Conservation (phyloP, 2,329 filamentous ascomycete genomes). For the Epichloe sibirici region DNA sequence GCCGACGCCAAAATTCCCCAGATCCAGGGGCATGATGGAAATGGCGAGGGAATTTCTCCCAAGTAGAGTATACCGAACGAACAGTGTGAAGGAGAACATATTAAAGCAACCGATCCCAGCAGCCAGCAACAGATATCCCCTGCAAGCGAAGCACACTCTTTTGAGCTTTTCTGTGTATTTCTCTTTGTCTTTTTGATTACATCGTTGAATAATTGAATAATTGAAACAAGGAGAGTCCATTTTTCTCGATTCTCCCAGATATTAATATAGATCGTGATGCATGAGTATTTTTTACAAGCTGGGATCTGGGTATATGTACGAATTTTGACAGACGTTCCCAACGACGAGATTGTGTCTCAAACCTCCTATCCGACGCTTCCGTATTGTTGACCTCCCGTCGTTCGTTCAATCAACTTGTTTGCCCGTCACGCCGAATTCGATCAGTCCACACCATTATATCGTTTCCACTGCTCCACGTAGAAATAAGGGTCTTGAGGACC, state of each 20-base stretch:
- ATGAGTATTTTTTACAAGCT: neutral
- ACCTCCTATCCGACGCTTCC: neutral
- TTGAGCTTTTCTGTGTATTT: neutral
- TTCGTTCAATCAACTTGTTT: neutral
- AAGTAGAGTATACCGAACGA: neutral
- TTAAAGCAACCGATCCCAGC: neutral
- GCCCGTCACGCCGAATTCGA: slow-evolving; percentile 11
- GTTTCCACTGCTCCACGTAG: slow-evolving; percentile 56
- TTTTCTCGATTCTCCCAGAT: neutral
- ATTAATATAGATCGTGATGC: neutral
- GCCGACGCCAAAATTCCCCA: slow-evolving; percentile 30
- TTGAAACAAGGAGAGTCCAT: neutral
- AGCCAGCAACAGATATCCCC: slow-evolving; percentile 7
- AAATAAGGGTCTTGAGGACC: slow-evolving; percentile 49
- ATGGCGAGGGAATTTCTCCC: neutral
- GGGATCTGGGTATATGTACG: neutral
- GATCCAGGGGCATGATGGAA: slow-evolving; percentile 8
- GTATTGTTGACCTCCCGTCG: neutral
- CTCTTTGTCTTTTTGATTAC: neutral
- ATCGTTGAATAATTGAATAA: too few relatives aligned
- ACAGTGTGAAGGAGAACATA: neutral
- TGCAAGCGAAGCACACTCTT: slow-evolving; percentile 4
- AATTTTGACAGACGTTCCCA: neutral
- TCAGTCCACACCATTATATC: slow-evolving; percentile 49
- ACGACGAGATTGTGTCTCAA: neutral